phyloP scores from a whole-genome alignment of 306 rosid genomes.

The Luffa acutangula region DNA sequence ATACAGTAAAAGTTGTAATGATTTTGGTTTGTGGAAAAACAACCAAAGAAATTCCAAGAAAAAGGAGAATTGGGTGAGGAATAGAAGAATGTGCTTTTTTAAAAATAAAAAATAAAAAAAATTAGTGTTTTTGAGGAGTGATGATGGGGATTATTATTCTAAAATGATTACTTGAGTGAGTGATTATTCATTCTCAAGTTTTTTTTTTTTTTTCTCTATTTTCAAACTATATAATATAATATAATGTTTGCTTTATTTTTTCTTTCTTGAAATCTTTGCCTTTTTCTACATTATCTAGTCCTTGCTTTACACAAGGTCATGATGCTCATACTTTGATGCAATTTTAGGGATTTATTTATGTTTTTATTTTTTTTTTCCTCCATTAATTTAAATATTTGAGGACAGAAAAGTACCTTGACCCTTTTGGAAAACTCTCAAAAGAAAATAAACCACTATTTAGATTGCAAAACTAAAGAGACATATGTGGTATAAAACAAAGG shows the following conservation, averaged over 20 bases:
- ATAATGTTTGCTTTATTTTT: background rate
- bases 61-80: background rate
- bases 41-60: background rate
- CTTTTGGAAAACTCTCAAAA: background rate
- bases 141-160: conserved; percentile 87
- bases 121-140: conserved; percentile 14
- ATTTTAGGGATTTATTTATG: background rate
- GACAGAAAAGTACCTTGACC: background rate
- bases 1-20: conserved; percentile 40
- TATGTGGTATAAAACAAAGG: background rate
- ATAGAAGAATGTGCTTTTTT: no score
- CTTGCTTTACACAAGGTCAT: conserved; percentile 16
- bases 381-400: background rate
- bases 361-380: background rate
- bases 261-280: background rate
- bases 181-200: conserved; percentile 37
- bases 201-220: background rate
- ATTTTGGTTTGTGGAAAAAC: conserved; percentile 35
- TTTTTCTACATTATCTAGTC: background rate
- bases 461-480: background rate
- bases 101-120: no score
- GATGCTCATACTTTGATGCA: conserved; percentile 46
- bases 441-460: background rate
- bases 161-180: conserved; percentile 58
- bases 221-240: background rate